Evolutionary conservation across 2,329 filamentous ascomycete genomes (phyloP).

Genomic region (Tolypocladium ophioglossoides): DNA sequence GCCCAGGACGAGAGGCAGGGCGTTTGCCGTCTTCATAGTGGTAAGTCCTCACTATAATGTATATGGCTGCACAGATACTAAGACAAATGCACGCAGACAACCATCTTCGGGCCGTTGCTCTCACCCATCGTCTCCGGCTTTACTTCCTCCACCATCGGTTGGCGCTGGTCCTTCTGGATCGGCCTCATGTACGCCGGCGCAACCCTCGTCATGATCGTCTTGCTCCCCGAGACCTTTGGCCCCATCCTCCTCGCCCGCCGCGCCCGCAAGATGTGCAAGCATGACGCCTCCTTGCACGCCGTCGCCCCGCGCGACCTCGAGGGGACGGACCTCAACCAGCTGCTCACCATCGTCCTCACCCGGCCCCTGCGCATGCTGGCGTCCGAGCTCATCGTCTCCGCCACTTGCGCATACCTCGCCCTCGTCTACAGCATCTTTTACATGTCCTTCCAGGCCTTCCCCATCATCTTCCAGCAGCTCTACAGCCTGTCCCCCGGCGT

Average conservation of each 20-base stretch:
- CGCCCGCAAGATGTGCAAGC: constrained; percentile 45
- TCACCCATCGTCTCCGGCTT: constrained; percentile 57
- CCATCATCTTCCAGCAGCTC: constrained; percentile 53
- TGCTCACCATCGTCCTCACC: constrained; percentile 59
- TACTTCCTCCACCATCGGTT: constrained; percentile 45
- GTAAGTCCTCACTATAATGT: constrained; percentile 18
- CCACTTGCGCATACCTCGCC: constrained; percentile 59
- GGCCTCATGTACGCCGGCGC: constrained; percentile 56
- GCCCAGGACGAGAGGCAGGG: constrained; percentile 38
- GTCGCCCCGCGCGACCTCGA: constrained; percentile 55
- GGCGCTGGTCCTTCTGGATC: constrained; percentile 64
- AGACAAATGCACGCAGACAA: constrained; percentile 29
- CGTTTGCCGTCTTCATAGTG: constrained; percentile 55
- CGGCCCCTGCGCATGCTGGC: constrained; percentile 62
- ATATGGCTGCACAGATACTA: not conserved
- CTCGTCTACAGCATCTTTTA: constrained; percentile 56
- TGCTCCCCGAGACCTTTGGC: constrained; percentile 55
- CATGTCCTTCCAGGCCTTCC: constrained; percentile 70
- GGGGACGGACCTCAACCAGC: constrained; percentile 41
- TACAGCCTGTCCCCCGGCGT: constrained; percentile 55
- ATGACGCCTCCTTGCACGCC: constrained; percentile 38
- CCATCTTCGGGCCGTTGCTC: constrained; percentile 54
- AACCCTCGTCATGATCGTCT: constrained; percentile 48
- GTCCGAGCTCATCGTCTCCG: constrained; percentile 63
- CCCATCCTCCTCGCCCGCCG: constrained; percentile 46